Evolutionary conservation across 2,329 filamentous ascomycete genomes (phyloP).

Genomic region (Exophiala sp.): DNA sequence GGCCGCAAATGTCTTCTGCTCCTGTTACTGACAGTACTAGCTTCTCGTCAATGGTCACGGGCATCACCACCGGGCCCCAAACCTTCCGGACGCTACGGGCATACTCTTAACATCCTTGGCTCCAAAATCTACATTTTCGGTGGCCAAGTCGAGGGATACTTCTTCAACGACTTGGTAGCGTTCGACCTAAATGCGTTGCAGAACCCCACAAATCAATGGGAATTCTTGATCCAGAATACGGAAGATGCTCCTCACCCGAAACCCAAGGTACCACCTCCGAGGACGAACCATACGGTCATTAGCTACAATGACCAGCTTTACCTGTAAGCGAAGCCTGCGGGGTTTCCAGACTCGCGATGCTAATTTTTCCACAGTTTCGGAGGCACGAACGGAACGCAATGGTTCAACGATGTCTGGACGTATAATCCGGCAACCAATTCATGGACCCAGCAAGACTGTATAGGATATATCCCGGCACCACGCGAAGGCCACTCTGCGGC

Average conservation of each 20-base stretch:
- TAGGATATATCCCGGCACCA: constrained; percentile 91
- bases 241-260: constrained; percentile 57
- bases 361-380: constrained; percentile 66
- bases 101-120: constrained; percentile 91
- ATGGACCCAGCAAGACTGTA: constrained; percentile 90
- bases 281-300: constrained; percentile 92
- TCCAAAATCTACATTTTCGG: constrained; percentile 98
- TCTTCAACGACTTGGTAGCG: constrained; percentile 94
- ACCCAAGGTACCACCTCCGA: constrained; percentile 73
- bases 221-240: constrained; percentile 77
- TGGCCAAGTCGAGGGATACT: constrained; percentile 93
- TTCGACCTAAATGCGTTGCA: constrained; percentile 96
- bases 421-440: constrained; percentile 80
- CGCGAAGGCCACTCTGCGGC: constrained; percentile 93
- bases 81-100: constrained; percentile 88
- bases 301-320: constrained; percentile 93
- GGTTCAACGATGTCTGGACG: constrained; percentile 99
- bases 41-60: constrained; percentile 96
- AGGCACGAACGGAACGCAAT: constrained; percentile 89
- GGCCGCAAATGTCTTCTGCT: background rate
- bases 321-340: constrained; percentile 58
- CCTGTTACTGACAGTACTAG: constrained; percentile 49
- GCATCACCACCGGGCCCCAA: constrained; percentile 82
- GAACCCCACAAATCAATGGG: constrained; percentile 87
- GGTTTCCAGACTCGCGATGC: background rate